phyloP scores from a whole-genome alignment of 2,329 filamentous ascomycete species.

The Colletotrichum sp. region DNA sequence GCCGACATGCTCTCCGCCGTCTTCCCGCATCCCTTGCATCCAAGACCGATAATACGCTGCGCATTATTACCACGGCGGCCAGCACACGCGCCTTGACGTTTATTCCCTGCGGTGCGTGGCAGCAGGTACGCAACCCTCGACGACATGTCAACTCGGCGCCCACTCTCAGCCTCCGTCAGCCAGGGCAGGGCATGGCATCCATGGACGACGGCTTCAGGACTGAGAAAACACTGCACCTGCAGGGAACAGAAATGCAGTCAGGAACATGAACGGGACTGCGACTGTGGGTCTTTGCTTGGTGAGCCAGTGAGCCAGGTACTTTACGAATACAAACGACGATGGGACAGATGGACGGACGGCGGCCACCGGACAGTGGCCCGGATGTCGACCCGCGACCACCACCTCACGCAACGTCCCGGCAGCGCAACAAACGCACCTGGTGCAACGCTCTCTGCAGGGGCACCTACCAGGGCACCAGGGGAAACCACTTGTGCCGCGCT shows the following conservation, averaged over 20 bases:
- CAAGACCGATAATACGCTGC: not conserved
- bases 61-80: not conserved
- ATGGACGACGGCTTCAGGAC: not conserved
- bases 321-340: not conserved
- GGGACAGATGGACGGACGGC: not conserved
- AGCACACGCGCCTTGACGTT: not conserved
- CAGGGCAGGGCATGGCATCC: not conserved
- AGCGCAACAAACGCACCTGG: not conserved
- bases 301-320: not conserved
- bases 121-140: not conserved
- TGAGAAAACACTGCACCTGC: not conserved
- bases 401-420: not conserved
- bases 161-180: not conserved
- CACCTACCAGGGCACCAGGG: too few species aligned
- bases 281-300: not conserved
- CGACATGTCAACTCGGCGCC: not conserved
- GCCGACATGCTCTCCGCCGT: not conserved
- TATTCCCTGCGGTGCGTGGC: not conserved
- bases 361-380: not conserved
- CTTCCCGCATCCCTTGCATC: slow-evolving; percentile 4
- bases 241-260: not conserved
- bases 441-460: not conserved
- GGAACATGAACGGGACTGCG: not conserved
- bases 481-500: too few species aligned
- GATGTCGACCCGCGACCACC: not conserved